These are phyloP conservation scores for Plenodomus tracheiphilus DNA, from an alignment of 2,329 filamentous ascomycete species.

Conservation along the genomic window DNA sequence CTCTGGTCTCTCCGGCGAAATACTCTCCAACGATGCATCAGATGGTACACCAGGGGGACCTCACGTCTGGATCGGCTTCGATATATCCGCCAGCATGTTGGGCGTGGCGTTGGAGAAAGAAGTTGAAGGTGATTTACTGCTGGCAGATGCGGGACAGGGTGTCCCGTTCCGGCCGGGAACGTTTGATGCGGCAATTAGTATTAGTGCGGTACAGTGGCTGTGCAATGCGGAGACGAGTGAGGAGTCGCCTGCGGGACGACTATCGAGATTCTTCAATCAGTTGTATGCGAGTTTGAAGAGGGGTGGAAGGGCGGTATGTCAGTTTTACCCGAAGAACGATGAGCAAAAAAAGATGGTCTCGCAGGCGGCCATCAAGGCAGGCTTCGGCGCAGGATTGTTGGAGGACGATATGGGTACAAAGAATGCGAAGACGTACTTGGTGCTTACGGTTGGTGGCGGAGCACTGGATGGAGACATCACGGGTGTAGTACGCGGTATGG, in stretches of 20 bases:
- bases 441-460: conserved; percentile 83
- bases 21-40: conserved; percentile 72
- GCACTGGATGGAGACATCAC: conserved; percentile 75
- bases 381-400: conserved; percentile 90
- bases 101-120: conserved; percentile 89
- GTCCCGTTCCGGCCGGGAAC: conserved; percentile 89
- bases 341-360: conserved; percentile 90
- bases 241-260: conserved; percentile 74
- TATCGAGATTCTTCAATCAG: conserved; percentile 88
- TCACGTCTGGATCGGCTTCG: conserved; percentile 97
- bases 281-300: conserved; percentile 82
- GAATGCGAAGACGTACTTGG: conserved; percentile 94
- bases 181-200: conserved; percentile 94
- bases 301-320: conserved; percentile 88
- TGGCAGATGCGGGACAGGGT: conserved; percentile 94
- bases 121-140: conserved; percentile 88
- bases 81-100: conserved; percentile 95
- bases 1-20: conserved; percentile 91
- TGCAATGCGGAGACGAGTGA: conserved; percentile 93
- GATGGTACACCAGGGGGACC: conserved; percentile 71
- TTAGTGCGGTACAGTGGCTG: conserved; percentile 96
- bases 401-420: conserved; percentile 97
- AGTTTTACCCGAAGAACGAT: conserved; percentile 98
- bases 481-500: conserved; percentile 85
- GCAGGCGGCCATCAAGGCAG: conserved; percentile 84